phyloP scores from a whole-genome alignment of 208 protist genomes.

The Tritrichomonas musculus region DNA sequence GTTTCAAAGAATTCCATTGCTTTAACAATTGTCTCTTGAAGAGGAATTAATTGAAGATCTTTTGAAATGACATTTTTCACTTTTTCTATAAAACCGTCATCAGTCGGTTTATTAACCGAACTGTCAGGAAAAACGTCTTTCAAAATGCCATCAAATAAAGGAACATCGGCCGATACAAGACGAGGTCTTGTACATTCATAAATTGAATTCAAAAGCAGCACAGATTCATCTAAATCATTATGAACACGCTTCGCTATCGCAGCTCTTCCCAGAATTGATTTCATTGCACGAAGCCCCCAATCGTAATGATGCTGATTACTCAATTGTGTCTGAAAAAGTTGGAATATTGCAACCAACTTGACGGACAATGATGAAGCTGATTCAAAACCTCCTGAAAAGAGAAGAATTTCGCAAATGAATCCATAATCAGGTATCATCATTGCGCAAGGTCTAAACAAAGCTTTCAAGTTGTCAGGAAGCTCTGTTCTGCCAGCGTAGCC shows the following conservation, averaged over 20 bases:
- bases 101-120: slow-evolving; percentile 40
- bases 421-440: slow-evolving; percentile 97
- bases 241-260: slow-evolving; percentile 79
- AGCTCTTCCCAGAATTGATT: slow-evolving; percentile 88
- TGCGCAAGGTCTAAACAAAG: slow-evolving; percentile 64
- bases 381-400: slow-evolving; percentile 91
- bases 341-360: slow-evolving; percentile 91
- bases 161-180: slow-evolving; percentile 66
- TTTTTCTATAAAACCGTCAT: slow-evolving; percentile 40
- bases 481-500: slow-evolving; percentile 91
- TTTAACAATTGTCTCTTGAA: slow-evolving; percentile 36
- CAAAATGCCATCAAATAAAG: slow-evolving; percentile 85
- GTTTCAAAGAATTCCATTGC: slow-evolving; percentile 72
- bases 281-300: slow-evolving; percentile 94
- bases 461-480: slow-evolving; percentile 89
- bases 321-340: slow-evolving; percentile 88
- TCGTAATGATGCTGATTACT: slow-evolving; percentile 89
- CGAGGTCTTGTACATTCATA: slow-evolving; percentile 57
- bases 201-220: slow-evolving; percentile 79
- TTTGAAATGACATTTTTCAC: background rate
- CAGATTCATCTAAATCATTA: slow-evolving; percentile 74
- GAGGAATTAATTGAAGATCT: background rate
- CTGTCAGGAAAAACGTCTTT: slow-evolving; percentile 59
- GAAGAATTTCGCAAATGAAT: slow-evolving; percentile 90
- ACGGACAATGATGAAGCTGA: slow-evolving; percentile 76